Percentiles rank a stretch among this genome's conserved stretches.
phyloP scores from a whole-genome alignment of 495 filamentous ascomycete species.

The Amniculicola lignicola region DNA sequence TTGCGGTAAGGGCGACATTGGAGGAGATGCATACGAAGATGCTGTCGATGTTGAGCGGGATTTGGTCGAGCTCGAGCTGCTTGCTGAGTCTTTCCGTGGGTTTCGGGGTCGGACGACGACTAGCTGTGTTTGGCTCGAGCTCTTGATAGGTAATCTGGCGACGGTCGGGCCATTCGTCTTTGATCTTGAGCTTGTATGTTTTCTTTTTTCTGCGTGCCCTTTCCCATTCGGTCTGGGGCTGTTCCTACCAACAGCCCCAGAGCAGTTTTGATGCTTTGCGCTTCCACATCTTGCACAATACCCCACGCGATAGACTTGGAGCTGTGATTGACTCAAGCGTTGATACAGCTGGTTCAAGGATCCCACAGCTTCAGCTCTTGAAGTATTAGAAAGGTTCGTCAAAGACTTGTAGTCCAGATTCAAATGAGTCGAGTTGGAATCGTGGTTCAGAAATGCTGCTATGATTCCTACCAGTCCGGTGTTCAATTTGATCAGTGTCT shows the following conservation, averaged over 20 bases:
- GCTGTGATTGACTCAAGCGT: constrained; percentile 33
- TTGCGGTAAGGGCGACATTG: constrained; percentile 22
- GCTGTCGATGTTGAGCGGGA: constrained; percentile 20
- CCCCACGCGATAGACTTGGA: constrained; percentile 15
- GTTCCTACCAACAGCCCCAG: neutral
- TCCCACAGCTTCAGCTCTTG: constrained; percentile 38
- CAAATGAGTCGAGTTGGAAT: constrained; percentile 24
- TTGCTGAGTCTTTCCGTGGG: constrained; percentile 22
- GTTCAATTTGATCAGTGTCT: constrained; percentile 43
- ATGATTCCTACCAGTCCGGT: constrained; percentile 46
- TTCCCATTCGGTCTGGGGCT: neutral
- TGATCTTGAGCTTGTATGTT: constrained; percentile 8
- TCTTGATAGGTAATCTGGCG: constrained; percentile 23
- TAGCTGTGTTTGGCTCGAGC: constrained; percentile 25
- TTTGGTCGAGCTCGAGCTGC: constrained; percentile 15
- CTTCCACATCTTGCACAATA: constrained; percentile 21
- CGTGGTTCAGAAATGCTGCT: constrained; percentile 38
- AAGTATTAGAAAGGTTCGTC: constrained; percentile 40
- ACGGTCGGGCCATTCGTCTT: constrained; percentile 13
- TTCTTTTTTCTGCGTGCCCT: constrained; percentile 13
- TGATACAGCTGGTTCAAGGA: constrained; percentile 38
- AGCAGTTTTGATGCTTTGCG: constrained; percentile 16
- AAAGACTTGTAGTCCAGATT: constrained; percentile 42
- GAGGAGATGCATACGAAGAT: constrained; percentile 18
- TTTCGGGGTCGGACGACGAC: constrained; percentile 26